Percentiles rank a stretch among this genome's conserved stretches.
Evolutionary conservation across 2,329 filamentous ascomycete species (phyloP).

Genomic region (Cryphonectria naterciae): DNA sequence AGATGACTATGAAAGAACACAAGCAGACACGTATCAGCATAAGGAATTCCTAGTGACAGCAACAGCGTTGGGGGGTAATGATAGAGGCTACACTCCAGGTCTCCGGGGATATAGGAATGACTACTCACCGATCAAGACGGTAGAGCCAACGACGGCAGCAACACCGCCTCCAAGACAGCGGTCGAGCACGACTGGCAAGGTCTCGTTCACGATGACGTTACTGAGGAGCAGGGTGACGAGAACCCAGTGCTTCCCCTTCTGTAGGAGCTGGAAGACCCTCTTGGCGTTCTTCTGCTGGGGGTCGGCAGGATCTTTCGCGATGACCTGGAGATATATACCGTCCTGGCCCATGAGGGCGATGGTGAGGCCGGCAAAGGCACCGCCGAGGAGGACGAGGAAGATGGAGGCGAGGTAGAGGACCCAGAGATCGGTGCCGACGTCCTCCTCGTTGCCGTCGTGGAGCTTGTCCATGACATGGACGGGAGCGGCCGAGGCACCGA

Average conservation of each 20-base stretch:
- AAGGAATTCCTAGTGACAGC: neutral
- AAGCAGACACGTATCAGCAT: conserved; percentile 15
- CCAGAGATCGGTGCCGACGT: conserved; percentile 71
- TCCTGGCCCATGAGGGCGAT: conserved; percentile 80
- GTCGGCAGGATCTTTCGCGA: conserved; percentile 81
- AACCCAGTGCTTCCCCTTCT: conserved; percentile 96
- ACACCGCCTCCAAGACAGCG: conserved; percentile 91
- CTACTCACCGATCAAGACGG: conserved; percentile 81
- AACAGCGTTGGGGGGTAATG: neutral
- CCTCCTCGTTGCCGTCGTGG: conserved; percentile 52
- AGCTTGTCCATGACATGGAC: conserved; percentile 41
- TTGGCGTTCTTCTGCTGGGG: conserved; percentile 85
- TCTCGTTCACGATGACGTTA: conserved; percentile 98
- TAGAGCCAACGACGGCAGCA: conserved; percentile 91
- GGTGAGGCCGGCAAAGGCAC: conserved; percentile 92
- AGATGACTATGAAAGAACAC: conserved; percentile 71
- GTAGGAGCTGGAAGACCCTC: conserved; percentile 77
- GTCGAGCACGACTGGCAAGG: conserved; percentile 91
- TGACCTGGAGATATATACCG: conserved; percentile 95
- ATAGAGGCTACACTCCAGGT: neutral
- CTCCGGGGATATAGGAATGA: conserved; percentile 7
- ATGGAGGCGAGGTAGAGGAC: conserved; percentile 79
- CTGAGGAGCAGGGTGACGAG: conserved; percentile 90
- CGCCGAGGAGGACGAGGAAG: conserved; percentile 81
- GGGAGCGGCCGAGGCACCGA: conserved; percentile 55